Evolutionary conservation across 2,329 filamentous ascomycete genomes (phyloP).

Genomic region (Penicillium sp.): DNA sequence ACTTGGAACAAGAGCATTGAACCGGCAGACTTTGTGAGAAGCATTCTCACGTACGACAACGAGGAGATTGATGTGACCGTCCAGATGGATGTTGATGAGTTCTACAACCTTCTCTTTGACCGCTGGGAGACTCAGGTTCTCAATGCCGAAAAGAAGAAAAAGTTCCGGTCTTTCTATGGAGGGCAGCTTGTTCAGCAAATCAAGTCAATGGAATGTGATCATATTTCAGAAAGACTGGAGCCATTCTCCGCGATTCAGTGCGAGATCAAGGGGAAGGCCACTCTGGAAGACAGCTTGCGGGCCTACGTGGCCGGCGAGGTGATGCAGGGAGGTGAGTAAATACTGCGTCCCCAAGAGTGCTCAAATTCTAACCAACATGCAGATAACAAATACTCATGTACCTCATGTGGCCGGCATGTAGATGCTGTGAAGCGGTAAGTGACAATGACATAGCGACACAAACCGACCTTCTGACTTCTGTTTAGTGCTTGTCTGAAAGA

Average conservation of each 20-base stretch:
- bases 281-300: conserved; percentile 79
- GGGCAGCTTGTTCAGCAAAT: conserved; percentile 92
- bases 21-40: conserved; percentile 67
- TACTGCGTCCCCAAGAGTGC: background rate
- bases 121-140: conserved; percentile 81
- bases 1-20: conserved; percentile 71
- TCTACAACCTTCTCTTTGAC: conserved; percentile 91
- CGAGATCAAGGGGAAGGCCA: conserved; percentile 88
- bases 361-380: conserved; percentile 20
- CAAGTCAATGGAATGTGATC: conserved; percentile 88
- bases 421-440: conserved; percentile 81
- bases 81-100: conserved; percentile 98
- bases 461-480: conserved; percentile 12
- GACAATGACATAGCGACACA: background rate
- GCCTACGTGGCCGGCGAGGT: conserved; percentile 96
- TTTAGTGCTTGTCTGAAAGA: conserved; percentile 81
- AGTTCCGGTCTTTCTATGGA: conserved; percentile 80
- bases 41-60: conserved; percentile 80
- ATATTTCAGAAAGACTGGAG: conserved; percentile 87
- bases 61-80: conserved; percentile 77
- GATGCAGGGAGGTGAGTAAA: conserved; percentile 74
- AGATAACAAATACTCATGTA: conserved; percentile 98
- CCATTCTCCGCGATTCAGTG: conserved; percentile 93
- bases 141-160: conserved; percentile 64
- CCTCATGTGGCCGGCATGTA: conserved; percentile 81